Percentiles rank a stretch among this genome's conserved stretches.
phyloP scores from a whole-genome alignment of 768 basidiomycete genomes.

The Suillus fuscotomentosus region DNA sequence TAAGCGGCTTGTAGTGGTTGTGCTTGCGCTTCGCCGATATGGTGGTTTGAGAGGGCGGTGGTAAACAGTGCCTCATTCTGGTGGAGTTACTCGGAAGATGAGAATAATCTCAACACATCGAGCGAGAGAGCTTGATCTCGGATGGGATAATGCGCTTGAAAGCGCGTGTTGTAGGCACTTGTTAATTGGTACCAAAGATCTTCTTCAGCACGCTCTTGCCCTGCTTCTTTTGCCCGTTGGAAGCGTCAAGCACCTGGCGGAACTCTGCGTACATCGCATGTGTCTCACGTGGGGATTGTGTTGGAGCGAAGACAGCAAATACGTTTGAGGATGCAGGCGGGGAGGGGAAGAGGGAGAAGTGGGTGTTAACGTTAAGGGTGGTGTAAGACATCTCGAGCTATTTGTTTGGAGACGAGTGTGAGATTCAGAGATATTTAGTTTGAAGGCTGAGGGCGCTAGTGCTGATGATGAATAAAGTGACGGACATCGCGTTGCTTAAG shows the following conservation, averaged over 20 bases:
- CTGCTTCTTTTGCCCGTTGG: not conserved
- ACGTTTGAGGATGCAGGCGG: conserved; percentile 24
- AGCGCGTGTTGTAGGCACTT: not conserved
- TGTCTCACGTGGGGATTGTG: conserved; percentile 36
- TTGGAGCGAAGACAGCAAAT: conserved; percentile 33
- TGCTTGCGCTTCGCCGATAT: not conserved
- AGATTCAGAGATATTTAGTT: not conserved
- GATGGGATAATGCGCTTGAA: not conserved
- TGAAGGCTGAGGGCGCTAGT: not conserved
- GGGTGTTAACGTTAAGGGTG: conserved; percentile 4
- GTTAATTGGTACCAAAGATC: not conserved
- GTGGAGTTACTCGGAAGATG: not conserved
- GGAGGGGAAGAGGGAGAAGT: conserved; percentile 19
- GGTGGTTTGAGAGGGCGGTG: not conserved
- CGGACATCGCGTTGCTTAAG: not conserved
- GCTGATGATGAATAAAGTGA: not conserved
- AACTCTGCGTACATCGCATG: conserved; percentile 38
- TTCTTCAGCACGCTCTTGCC: conserved; percentile 3
- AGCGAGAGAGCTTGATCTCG: not conserved
- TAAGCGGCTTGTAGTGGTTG: not conserved
- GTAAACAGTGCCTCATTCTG: not conserved
- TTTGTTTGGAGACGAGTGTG: not conserved
- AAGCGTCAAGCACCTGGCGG: conserved; percentile 19
- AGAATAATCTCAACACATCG: not conserved
- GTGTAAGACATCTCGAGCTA: conserved; percentile 28